Conservation (phyloP, 2,329 filamentous ascomycete genomes). For the Aschersonia sp. region DNA sequence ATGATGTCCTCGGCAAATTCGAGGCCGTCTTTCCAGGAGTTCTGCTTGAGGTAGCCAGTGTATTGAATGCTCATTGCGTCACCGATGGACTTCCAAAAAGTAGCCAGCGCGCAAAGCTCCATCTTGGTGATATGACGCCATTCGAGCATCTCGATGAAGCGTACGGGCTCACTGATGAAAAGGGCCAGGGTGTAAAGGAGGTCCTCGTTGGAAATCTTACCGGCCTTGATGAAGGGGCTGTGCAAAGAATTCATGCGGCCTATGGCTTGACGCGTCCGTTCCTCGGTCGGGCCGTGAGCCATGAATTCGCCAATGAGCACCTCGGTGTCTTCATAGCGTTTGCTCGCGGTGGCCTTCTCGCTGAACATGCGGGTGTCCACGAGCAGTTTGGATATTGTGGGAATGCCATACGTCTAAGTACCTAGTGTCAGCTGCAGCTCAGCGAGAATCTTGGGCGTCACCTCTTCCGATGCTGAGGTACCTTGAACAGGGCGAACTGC, state of each 20-base stretch:
- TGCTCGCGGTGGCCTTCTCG: conserved; percentile 5
- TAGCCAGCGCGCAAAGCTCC: conserved; percentile 51
- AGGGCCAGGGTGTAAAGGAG: conserved; percentile 30
- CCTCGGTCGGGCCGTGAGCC: conserved; percentile 9
- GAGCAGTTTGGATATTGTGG: conserved; percentile 21
- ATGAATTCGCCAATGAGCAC: conserved; percentile 21
- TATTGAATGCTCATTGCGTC: conserved; percentile 26
- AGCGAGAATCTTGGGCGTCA: background rate
- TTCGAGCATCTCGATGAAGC: conserved; percentile 51
- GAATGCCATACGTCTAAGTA: conserved; percentile 23
- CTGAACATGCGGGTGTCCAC: conserved; percentile 7
- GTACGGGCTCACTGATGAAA: conserved; percentile 50
- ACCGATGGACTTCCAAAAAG: conserved; percentile 57
- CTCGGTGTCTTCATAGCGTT: conserved; percentile 18
- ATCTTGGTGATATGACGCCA: conserved; percentile 54
- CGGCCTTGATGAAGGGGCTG: conserved; percentile 18
- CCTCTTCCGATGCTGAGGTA: conserved; percentile 2
- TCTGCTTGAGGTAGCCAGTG: conserved; percentile 1
- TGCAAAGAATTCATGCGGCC: conserved; percentile 26
- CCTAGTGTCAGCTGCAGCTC: background rate
- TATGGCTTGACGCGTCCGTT: conserved; percentile 18
- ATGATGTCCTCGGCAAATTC: conserved; percentile 1
- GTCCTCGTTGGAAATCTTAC: conserved; percentile 22
- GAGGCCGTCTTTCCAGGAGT: conserved; percentile 2
- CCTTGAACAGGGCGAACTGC: conserved; percentile 26